Base-by-base conservation (phyloP, 257 asterid genomes). In the Lycium barbarum region DNA sequence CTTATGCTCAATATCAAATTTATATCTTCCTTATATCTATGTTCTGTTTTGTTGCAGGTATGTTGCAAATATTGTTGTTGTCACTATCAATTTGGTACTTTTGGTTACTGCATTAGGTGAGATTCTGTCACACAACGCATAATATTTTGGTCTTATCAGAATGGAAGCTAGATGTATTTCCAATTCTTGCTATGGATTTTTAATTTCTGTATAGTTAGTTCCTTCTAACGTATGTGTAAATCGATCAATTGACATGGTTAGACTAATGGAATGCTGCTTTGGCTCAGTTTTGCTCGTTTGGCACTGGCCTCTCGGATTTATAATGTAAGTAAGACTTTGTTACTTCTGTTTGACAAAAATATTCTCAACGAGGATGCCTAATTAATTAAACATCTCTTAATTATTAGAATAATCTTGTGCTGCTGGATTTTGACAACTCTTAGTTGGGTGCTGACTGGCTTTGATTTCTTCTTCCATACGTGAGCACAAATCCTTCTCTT, bases 191-290 rank as follows among this genome's bases (percentile, higher is more conserved):
- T 26, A 66, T 7, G 47, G 65, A 18, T 82, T 83, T 45, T 62
- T 22, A 26, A 26, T 26, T 26, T 26, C 26, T 13, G 22, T 43
- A 7, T 51, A 70, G 67, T 40, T 55, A 81, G 85, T 84, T 84
- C 66, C 85, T 66, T 82, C 54, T 86, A 83, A 83, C 79, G 40
- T 84, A 89, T 85, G 78, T 84, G 86, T 85, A 51, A 76, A 76
- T 51, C 14, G 87, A 87, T 81, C 68, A 76, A 83, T 51, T 61
- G 86, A 83, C 85, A 84, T 84, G 90, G 88, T 88, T 87, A 84
- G 89, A 89, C 93, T 92, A 88, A 92, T 87, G 91, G 92, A 61
- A 87, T 89, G 90, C 88, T 89, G 92, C 84, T 91, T 88, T 91
- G 90, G 89, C 90, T 87, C 93, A 91, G 95, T 90, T 91, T 85